Evolutionary conservation across 208 protist species (phyloP).

Genomic region (Wallacemonas sp.): DNA sequence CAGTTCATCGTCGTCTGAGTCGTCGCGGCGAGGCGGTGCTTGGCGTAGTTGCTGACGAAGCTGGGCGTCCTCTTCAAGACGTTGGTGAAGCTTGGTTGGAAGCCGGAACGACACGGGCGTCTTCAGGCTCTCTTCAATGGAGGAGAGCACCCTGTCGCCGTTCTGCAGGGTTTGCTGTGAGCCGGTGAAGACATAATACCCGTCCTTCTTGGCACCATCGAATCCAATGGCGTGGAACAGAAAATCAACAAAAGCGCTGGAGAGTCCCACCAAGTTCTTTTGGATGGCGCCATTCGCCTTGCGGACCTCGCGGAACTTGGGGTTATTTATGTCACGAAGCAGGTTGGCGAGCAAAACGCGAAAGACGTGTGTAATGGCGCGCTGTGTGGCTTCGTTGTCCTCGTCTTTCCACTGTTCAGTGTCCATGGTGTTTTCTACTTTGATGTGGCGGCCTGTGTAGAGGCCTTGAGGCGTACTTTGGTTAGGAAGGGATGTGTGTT

Average conservation of each 20-base stretch:
- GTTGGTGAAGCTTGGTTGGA: constrained; percentile 10
- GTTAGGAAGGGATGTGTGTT: no score
- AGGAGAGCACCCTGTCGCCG: constrained; percentile 41
- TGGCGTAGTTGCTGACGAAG: no score
- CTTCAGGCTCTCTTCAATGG: constrained; percentile 41
- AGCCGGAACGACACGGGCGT: neutral
- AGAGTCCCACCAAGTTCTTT: constrained; percentile 19
- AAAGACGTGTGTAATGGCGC: constrained; percentile 42
- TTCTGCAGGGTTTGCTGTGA: constrained; percentile 28
- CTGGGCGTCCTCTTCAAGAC: no score
- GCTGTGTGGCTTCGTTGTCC: neutral
- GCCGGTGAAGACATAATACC: constrained; percentile 50
- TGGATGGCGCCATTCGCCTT: constrained; percentile 45
- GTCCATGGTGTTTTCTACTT: no score
- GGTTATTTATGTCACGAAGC: constrained; percentile 59
- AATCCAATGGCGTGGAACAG: constrained; percentile 62
- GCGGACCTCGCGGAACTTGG: constrained; percentile 51
- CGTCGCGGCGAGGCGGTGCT: neutral
- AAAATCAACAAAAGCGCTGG: constrained; percentile 27
- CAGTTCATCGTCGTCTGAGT: constrained; percentile 8
- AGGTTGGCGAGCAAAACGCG: constrained; percentile 65
- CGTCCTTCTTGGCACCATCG: constrained; percentile 14
- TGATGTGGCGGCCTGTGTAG: no score
- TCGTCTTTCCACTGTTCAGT: neutral
- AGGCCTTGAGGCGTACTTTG: no score